Evolutionary conservation across 176 grass and related monocot genomes (phyloP).

Genomic region (Thinopyrum elongatum): DNA sequence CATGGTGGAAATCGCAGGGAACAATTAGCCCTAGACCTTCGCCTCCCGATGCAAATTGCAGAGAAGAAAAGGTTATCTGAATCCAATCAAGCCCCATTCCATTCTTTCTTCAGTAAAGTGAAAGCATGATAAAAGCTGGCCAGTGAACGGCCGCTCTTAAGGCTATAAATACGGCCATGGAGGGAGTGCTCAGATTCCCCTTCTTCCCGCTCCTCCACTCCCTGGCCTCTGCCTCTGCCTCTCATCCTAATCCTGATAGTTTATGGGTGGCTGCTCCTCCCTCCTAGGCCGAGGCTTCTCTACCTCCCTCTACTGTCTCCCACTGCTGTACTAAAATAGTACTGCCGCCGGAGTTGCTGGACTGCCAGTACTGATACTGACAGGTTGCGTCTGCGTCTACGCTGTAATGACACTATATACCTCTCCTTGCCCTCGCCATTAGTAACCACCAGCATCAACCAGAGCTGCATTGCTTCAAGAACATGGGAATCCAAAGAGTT

Average conservation of each 20-base stretch:
- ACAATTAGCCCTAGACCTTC: background rate
- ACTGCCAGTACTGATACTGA: constrained; percentile 6
- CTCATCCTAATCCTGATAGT: constrained; percentile 21
- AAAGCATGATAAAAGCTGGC: constrained; percentile 18
- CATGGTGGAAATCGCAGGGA: constrained; percentile 17
- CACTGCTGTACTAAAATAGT: constrained; percentile 29
- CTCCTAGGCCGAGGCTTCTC: background rate
- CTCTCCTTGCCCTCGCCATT: constrained; percentile 21
- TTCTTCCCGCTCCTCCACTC: background rate
- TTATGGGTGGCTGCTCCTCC: constrained; percentile 29
- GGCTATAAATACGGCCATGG: constrained; percentile 33
- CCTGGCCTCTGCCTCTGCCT: background rate
- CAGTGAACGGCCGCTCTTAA: background rate
- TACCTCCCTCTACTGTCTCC: constrained; percentile 24
- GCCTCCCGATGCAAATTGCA: constrained; percentile 25
- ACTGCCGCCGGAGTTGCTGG: background rate
- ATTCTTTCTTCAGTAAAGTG: constrained; percentile 23
- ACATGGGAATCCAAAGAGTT: constrained; percentile 33
- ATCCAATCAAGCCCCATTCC: constrained; percentile 38
- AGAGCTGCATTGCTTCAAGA: constrained; percentile 33
- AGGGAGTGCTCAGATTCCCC: constrained; percentile 36
- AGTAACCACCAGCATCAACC: background rate
- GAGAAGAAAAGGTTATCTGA: constrained; percentile 9
- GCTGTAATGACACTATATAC: constrained; percentile 35
- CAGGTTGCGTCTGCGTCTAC: constrained; percentile 1